A percentile compares a stretch with the other conserved stretches of the same genome.
phyloP scores from a whole-genome alignment of 2,329 filamentous ascomycete genomes.

The Fusarium pilosicola region DNA sequence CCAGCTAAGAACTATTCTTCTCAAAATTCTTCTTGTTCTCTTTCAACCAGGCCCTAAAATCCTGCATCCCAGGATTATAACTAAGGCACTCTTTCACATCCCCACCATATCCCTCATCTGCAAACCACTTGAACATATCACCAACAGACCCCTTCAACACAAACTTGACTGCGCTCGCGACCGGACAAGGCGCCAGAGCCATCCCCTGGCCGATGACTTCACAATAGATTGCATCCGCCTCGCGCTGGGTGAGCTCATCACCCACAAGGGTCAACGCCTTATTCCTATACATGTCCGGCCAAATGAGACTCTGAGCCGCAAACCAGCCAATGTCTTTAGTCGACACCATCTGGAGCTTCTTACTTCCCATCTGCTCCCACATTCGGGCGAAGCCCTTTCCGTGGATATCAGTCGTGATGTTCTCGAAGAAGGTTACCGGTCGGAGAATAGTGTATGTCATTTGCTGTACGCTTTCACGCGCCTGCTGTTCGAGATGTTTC shows the following conservation, averaged over 20 bases:
- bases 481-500: background rate
- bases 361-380: constrained; percentile 32
- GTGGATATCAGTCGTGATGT: constrained; percentile 47
- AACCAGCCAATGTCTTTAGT: constrained; percentile 55
- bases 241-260: constrained; percentile 26
- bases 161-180: constrained; percentile 23
- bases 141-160: constrained; percentile 16
- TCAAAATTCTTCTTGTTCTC: background rate
- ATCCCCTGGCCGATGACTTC: background rate
- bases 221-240: constrained; percentile 22
- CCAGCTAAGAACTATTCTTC: background rate
- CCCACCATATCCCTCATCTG: constrained; percentile 30
- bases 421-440: constrained; percentile 68
- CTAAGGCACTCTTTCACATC: constrained; percentile 9
- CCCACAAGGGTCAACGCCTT: constrained; percentile 22
- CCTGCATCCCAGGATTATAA: constrained; percentile 11
- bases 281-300: constrained; percentile 41
- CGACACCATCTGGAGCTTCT: constrained; percentile 50
- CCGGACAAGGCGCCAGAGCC: constrained; percentile 13
- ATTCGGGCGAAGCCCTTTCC: constrained; percentile 47
- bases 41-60: constrained; percentile 15
- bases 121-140: constrained; percentile 32
- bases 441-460: constrained; percentile 69
- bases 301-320: constrained; percentile 50
- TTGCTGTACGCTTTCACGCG: background rate